Conservation (phyloP, 2,329 filamentous ascomycete species). For the Bipolaris victoriae region DNA sequence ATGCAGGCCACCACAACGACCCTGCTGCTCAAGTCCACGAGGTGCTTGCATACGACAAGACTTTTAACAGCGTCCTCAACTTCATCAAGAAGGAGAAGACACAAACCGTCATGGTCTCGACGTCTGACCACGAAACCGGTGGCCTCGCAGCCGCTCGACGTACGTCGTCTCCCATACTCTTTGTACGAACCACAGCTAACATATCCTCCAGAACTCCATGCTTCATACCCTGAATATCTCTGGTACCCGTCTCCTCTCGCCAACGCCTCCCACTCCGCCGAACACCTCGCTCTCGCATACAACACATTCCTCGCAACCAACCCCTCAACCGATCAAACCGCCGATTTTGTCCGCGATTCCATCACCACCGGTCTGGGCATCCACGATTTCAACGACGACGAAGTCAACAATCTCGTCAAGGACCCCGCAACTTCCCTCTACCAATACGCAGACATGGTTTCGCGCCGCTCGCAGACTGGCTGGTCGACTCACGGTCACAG, state of each 20-base stretch:
- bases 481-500: constrained; percentile 92
- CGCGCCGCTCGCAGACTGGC: constrained; percentile 83
- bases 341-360: constrained; percentile 70
- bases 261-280: constrained; percentile 76
- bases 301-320: constrained; percentile 60
- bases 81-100: constrained; percentile 78
- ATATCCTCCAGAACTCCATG: constrained; percentile 58
- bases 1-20: constrained; percentile 74
- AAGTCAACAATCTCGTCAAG: constrained; percentile 70
- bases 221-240: constrained; percentile 68
- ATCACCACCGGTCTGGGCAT: constrained; percentile 77
- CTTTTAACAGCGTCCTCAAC: constrained; percentile 81
- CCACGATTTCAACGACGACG: constrained; percentile 70
- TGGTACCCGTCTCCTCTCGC: constrained; percentile 87
- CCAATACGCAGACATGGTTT: constrained; percentile 83
- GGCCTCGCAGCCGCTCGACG: constrained; percentile 82
- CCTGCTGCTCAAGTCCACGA: constrained; percentile 70
- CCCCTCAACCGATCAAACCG: constrained; percentile 39
- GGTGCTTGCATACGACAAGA: constrained; percentile 90
- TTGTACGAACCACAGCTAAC: constrained; percentile 17
- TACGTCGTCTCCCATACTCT: constrained; percentile 50
- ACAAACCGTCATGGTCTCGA: constrained; percentile 82
- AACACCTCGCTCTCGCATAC: constrained; percentile 71
- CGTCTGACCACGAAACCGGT: constrained; percentile 96
- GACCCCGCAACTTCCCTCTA: constrained; percentile 63